Percentiles rank a stretch among this genome's conserved stretches.
Evolutionary conservation across 495 filamentous ascomycete species (phyloP).

Genomic region (Penicillium diatomitis): DNA sequence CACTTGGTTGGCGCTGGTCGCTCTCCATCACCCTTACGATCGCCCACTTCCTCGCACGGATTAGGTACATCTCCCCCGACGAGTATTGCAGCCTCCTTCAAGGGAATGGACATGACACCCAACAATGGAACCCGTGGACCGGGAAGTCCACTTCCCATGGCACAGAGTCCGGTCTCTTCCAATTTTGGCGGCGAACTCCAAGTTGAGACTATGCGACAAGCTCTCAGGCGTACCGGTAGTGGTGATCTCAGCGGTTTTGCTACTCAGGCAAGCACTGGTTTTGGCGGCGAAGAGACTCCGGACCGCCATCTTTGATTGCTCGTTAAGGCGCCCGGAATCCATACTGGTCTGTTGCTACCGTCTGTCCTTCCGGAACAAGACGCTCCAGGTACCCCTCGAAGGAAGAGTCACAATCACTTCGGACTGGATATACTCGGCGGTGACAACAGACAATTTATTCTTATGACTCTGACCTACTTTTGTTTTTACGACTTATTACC

Average conservation of each 20-base stretch:
- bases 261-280: constrained; percentile 54
- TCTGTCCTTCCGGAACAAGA: too few species aligned
- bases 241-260: constrained; percentile 60
- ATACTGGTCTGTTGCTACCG: too few species aligned
- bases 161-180: constrained; percentile 38
- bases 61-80: constrained; percentile 56
- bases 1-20: constrained; percentile 45
- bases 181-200: constrained; percentile 57
- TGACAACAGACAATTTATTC: too few species aligned
- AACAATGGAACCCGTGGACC: constrained; percentile 23
- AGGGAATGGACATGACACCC: constrained; percentile 56
- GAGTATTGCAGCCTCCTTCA: constrained; percentile 56
- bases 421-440: too few species aligned
- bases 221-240: constrained; percentile 60
- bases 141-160: constrained; percentile 16
- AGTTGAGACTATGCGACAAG: constrained; percentile 87
- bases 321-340: too few species aligned
- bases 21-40: constrained; percentile 64
- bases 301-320: constrained; percentile 19
- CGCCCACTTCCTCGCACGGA: constrained; percentile 57
- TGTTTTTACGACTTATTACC: background rate
- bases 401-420: too few species aligned
- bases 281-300: constrained; percentile 28
- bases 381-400: too few species aligned
- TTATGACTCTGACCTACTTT: too few species aligned